Evolutionary conservation across 2,329 filamentous ascomycete species (phyloP).

Genomic region (Furcasterigmium sp.): DNA sequence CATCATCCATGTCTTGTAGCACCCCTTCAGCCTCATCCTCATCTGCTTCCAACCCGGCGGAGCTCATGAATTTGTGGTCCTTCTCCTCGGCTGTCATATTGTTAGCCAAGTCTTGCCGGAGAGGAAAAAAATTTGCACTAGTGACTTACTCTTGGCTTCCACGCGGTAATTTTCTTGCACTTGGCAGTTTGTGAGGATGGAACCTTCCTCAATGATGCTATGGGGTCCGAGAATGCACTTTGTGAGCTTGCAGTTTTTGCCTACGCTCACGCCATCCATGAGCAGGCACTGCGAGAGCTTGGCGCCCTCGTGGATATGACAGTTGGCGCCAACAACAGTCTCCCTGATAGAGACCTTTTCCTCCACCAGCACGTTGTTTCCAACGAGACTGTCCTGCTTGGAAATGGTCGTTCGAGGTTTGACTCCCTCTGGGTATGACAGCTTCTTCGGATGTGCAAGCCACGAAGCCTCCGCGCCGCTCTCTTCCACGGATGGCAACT

Average conservation of each 20-base stretch:
- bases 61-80: constrained; percentile 63
- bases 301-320: constrained; percentile 79
- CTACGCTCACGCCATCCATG: constrained; percentile 87
- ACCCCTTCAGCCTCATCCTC: constrained; percentile 56
- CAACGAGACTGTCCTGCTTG: constrained; percentile 74
- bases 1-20: constrained; percentile 36
- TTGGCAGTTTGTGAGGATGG: constrained; percentile 81
- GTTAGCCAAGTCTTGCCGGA: constrained; percentile 15
- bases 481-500: constrained; percentile 68
- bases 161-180: constrained; percentile 86
- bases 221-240: constrained; percentile 81
- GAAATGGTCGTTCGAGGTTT: constrained; percentile 78
- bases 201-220: constrained; percentile 77
- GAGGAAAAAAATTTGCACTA: not conserved
- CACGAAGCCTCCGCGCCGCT: constrained; percentile 56
- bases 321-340: constrained; percentile 80
- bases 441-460: constrained; percentile 72
- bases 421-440: constrained; percentile 78
- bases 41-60: constrained; percentile 59
- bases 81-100: constrained; percentile 55
- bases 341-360: constrained; percentile 92
- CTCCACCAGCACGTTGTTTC: constrained; percentile 82
- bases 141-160: constrained; percentile 65
- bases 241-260: constrained; percentile 77
- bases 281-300: constrained; percentile 82